These are phyloP conservation scores for Sporisorium exsertum DNA, from an alignment of 1,284 basidiomycete genomes.

Conservation along the genomic window DNA sequence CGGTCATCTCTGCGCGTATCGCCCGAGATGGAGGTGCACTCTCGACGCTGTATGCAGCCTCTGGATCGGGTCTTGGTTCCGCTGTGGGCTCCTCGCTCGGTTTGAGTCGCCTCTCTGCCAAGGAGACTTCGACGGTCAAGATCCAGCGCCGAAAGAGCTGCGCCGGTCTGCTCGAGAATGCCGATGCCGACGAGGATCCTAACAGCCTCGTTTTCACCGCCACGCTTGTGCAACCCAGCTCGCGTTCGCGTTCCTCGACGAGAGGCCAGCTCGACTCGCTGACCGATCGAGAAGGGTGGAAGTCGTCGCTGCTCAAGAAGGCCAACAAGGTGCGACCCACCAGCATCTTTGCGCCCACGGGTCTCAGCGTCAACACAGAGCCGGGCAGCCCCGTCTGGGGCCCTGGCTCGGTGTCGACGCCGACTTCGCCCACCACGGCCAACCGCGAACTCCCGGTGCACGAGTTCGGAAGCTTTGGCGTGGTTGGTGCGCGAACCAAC, in stretches of 20 bases:
- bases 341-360: conserved; percentile 41
- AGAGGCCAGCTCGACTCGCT: conserved; percentile 24
- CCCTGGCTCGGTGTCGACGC: conserved; percentile 35
- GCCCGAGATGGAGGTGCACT: conserved; percentile 43
- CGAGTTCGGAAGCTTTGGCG: conserved; percentile 35
- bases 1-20: conserved; percentile 56
- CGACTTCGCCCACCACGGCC: conserved; percentile 31
- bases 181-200: conserved; percentile 31
- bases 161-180: conserved; percentile 47
- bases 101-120: conserved; percentile 45
- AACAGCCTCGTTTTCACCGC: conserved; percentile 48
- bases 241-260: conserved; percentile 42
- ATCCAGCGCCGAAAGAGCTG: conserved; percentile 55
- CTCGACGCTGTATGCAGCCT: conserved; percentile 38
- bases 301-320: conserved; percentile 45
- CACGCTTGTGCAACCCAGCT: conserved; percentile 41
- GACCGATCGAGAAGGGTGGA: conserved; percentile 40
- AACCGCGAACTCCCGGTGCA: conserved; percentile 31
- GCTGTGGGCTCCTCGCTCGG: conserved; percentile 61
- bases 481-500: conserved; percentile 18
- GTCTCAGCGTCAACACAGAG: conserved; percentile 37
- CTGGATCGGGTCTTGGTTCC: conserved; percentile 50
- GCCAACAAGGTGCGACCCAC: conserved; percentile 39
- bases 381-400: conserved; percentile 35
- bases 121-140: conserved; percentile 56